Conservation (phyloP, 2,329 filamentous ascomycete genomes). For the Exophiala sp. region DNA sequence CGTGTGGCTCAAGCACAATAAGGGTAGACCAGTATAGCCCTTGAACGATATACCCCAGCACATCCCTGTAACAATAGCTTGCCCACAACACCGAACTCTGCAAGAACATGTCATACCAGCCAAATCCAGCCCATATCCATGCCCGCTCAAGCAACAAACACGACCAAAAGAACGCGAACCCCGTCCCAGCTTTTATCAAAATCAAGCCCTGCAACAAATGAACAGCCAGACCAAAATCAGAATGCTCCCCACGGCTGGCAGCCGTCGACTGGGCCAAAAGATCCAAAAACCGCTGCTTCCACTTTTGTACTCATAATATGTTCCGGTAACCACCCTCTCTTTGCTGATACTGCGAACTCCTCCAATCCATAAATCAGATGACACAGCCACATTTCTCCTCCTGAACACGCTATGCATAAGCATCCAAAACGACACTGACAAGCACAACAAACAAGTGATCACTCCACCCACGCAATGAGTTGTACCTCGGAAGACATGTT, state of each 20-base stretch:
- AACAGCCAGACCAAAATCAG: neutral
- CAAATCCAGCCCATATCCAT: constrained; percentile 12
- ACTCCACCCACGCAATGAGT: constrained; percentile 16
- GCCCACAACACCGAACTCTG: constrained; percentile 16
- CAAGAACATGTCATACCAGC: constrained; percentile 15
- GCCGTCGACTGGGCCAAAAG: neutral
- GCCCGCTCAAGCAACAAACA: constrained; percentile 12
- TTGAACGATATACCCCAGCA: neutral
- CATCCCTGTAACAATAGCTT: neutral
- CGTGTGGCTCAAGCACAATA: too few relatives aligned
- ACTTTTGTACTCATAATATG: constrained; percentile 13
- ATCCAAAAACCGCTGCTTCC: neutral
- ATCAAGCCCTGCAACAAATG: neutral
- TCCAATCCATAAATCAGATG: constrained; percentile 8
- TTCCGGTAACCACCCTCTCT: constrained; percentile 6
- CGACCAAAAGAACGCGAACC: neutral
- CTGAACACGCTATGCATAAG: constrained; percentile 21
- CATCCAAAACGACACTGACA: constrained; percentile 17
- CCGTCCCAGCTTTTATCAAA: neutral
- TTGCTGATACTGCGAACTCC: constrained; percentile 7
- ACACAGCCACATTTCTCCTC: constrained; percentile 5
- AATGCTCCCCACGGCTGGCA: neutral
- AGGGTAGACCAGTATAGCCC: too few relatives aligned
- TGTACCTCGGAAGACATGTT: constrained; percentile 26
- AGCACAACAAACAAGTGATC: constrained; percentile 18